Evolutionary conservation across 257 asterid genomes (phyloP).

Genomic region (Datura wrightii): DNA sequence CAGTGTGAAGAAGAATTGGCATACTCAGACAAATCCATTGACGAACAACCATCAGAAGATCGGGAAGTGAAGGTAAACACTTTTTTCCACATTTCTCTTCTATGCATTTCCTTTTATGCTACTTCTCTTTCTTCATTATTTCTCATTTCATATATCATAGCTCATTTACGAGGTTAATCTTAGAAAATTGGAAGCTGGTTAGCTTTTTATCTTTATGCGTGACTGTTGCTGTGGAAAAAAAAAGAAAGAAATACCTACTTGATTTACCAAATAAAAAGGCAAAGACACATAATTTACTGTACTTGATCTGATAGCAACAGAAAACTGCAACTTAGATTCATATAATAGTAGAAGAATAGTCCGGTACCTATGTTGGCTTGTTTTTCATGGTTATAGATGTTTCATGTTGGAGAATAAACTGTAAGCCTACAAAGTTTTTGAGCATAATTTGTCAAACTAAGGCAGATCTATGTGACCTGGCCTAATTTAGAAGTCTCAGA

Average conservation of each 20-base stretch:
- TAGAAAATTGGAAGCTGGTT: neutral
- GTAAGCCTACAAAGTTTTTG: neutral
- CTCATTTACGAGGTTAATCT: neutral
- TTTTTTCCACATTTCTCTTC: neutral
- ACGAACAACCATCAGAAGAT: constrained; percentile 46
- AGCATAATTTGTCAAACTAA: neutral
- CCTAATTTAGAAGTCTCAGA: too few relatives aligned
- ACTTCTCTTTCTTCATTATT: constrained; percentile 15
- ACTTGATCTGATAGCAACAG: neutral
- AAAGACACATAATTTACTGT: neutral
- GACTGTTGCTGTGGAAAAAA: neutral
- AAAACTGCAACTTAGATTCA: neutral
- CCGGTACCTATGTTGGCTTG: neutral
- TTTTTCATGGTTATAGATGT: constrained; percentile 18
- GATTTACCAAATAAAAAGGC: constrained; percentile 7
- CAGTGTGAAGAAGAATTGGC: constrained; percentile 50
- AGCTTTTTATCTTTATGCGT: neutral
- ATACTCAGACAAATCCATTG: constrained; percentile 43
- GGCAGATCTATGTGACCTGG: neutral
- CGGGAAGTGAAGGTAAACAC: constrained; percentile 58
- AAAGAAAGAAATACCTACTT: neutral
- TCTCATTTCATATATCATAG: neutral
- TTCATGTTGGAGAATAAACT: constrained; percentile 7
- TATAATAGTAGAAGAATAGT: neutral
- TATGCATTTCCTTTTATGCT: constrained; percentile 15